A percentile compares a stretch with the other conserved stretches of the same genome.
Conservation (phyloP, 2,329 filamentous ascomycete species). For the Trichoderma oligosporum region DNA sequence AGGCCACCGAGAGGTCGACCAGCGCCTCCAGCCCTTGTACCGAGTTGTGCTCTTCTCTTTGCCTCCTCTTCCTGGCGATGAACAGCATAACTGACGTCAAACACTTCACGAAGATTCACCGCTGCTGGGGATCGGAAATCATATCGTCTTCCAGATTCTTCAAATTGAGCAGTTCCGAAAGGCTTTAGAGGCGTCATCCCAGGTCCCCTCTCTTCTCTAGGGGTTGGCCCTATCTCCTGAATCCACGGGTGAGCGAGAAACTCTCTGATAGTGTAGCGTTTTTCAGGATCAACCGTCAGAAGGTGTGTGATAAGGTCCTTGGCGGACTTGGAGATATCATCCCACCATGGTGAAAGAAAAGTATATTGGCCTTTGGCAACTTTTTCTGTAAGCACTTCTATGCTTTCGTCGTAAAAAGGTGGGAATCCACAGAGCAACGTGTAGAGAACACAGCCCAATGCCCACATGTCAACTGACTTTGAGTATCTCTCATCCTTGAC, state of each 20-base stretch:
- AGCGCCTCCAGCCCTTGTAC: conserved; percentile 65
- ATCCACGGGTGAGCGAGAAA: conserved; percentile 97
- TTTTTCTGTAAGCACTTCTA: conserved; percentile 94
- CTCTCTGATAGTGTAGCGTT: conserved; percentile 88
- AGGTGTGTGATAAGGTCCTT: conserved; percentile 93
- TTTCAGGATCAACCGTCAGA: conserved; percentile 88
- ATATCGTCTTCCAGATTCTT: conserved; percentile 63
- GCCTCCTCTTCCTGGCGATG: conserved; percentile 94
- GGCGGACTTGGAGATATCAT: conserved; percentile 92
- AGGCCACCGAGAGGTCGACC: conserved; percentile 57
- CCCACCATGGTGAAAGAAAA: conserved; percentile 98
- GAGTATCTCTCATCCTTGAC: conserved; percentile 99
- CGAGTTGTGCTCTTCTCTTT: conserved; percentile 82
- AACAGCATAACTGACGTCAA: conserved; percentile 97
- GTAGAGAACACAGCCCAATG: conserved; percentile 92
- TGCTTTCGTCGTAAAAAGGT: conserved; percentile 97
- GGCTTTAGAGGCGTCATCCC: conserved; percentile 44
- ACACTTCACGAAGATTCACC: conserved; percentile 93
- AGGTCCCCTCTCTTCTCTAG: conserved; percentile 57
- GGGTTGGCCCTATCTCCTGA: conserved; percentile 57
- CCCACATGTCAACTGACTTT: conserved; percentile 99
- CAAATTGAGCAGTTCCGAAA: conserved; percentile 54
- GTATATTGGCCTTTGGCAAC: conserved; percentile 95
- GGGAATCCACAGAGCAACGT: conserved; percentile 96
- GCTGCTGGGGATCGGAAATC: conserved; percentile 96